phyloP scores from a whole-genome alignment of 2,329 filamentous ascomycete genomes.

The Pyricularia grisea region DNA sequence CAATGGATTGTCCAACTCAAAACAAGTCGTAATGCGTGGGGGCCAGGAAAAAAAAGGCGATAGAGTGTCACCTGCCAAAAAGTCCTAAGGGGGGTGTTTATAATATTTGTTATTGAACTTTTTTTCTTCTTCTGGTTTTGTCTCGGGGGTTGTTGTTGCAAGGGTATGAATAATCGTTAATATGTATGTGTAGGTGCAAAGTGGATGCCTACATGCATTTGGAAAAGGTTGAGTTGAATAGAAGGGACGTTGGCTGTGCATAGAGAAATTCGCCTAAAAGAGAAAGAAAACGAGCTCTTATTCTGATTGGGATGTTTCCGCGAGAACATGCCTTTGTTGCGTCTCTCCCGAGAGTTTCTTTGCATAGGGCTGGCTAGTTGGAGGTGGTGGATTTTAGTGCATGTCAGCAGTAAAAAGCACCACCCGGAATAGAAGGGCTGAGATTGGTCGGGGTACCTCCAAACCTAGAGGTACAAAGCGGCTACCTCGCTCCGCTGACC shows the following conservation, averaged over 20 bases:
- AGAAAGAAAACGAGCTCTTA: background rate
- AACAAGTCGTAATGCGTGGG: background rate
- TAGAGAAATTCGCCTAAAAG: background rate
- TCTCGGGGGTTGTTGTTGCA: background rate
- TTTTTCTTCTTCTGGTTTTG: background rate
- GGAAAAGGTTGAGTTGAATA: background rate
- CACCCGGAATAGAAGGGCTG: background rate
- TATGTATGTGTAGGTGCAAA: background rate
- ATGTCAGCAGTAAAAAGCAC: background rate
- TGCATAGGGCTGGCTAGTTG: background rate
- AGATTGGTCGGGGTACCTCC: background rate
- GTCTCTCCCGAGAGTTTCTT: background rate
- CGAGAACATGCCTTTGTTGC: background rate
- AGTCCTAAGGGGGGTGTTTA: background rate
- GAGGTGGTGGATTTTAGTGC: background rate
- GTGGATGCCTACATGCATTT: background rate
- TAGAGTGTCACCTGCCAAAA: background rate
- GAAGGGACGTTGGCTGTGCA: background rate
- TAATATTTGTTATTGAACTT: background rate
- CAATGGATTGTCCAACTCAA: background rate
- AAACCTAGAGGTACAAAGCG: background rate
- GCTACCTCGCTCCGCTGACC: background rate
- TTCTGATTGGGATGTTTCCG: background rate
- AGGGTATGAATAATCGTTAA: background rate
- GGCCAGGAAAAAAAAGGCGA: background rate